Percentiles rank a stretch among this genome's conserved stretches.
These are phyloP conservation scores for Neohortaea acidophila DNA, from an alignment of 495 filamentous ascomycete genomes.

Conservation along the genomic window DNA sequence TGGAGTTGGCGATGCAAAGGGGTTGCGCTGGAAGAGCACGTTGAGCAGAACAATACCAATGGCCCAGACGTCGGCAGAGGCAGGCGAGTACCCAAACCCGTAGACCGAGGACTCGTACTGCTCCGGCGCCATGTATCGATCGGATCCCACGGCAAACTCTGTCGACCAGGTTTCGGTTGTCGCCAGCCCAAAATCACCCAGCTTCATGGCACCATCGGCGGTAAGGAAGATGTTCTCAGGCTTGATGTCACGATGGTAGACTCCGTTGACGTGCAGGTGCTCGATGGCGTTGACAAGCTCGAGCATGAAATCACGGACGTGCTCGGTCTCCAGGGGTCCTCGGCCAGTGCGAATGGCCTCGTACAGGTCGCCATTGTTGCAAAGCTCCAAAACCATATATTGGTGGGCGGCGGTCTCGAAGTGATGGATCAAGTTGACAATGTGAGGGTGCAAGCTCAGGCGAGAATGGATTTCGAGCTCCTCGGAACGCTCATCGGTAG, in stretches of 20 bases:
- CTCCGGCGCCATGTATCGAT: constrained; percentile 97
- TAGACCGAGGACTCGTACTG: constrained; percentile 75
- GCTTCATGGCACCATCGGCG: constrained; percentile 75
- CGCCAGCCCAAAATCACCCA: constrained; percentile 89
- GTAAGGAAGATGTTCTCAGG: constrained; percentile 97
- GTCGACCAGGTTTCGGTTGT: constrained; percentile 74
- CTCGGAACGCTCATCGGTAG: constrained; percentile 70
- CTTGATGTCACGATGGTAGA: constrained; percentile 98
- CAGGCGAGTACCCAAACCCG: constrained; percentile 81
- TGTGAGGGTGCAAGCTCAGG: constrained; percentile 69
- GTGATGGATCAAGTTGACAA: constrained; percentile 81
- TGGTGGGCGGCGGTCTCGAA: constrained; percentile 84
- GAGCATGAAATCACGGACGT: constrained; percentile 93
- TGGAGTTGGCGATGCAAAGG: constrained; percentile 74
- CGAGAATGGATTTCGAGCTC: constrained; percentile 69
- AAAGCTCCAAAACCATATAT: constrained; percentile 91
- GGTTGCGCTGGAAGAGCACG: constrained; percentile 88
- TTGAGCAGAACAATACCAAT: constrained; percentile 92
- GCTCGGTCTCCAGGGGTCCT: constrained; percentile 84
- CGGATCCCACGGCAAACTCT: constrained; percentile 85
- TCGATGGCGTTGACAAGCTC: constrained; percentile 81
- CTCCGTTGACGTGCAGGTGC: constrained; percentile 74
- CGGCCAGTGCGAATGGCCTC: constrained; percentile 82
- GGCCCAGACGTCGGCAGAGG: constrained; percentile 90
- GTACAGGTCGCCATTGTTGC: constrained; percentile 90